Percentiles rank a stretch among this genome's conserved stretches.
Evolutionary conservation across 108 stramenopile species (phyloP).

Genomic region (Cyclotella sp.): DNA sequence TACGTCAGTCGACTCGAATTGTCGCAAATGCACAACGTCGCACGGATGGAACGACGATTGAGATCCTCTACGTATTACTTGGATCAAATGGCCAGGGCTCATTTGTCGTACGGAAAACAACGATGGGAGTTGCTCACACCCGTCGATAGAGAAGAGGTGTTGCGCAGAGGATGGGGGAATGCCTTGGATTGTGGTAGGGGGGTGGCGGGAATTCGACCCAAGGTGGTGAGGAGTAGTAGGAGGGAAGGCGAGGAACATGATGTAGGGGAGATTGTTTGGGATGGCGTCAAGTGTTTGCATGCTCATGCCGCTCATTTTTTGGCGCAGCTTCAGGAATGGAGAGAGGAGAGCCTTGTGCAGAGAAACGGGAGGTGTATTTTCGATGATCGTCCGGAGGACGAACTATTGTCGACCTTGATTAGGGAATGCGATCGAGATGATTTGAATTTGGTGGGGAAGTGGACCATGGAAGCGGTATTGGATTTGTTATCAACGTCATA

Average conservation of each 20-base stretch:
- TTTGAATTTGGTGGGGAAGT: conserved; percentile 78
- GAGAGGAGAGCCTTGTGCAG: conserved; percentile 40
- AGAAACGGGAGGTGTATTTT: no score
- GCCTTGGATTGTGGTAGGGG: conserved; percentile 64
- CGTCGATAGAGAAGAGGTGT: conserved; percentile 50
- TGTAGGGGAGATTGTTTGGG: neutral
- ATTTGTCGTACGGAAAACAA: conserved; percentile 65
- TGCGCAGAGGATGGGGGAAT: conserved; percentile 43
- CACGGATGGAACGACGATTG: conserved; percentile 48
- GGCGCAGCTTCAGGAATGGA: conserved; percentile 60
- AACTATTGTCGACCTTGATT: conserved; percentile 8
- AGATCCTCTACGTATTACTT: conserved; percentile 38
- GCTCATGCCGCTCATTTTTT: conserved; percentile 87
- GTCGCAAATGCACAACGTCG: conserved; percentile 45
- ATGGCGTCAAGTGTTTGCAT: conserved; percentile 83
- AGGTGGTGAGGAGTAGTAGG: neutral
- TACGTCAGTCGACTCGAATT: conserved; percentile 74
- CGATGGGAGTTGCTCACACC: conserved; percentile 60
- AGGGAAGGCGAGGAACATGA: neutral
- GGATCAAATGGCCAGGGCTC: conserved; percentile 75
- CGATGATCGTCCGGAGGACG: no score
- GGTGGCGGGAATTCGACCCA: conserved; percentile 77
- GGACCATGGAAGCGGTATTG: conserved; percentile 71
- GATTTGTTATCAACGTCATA: neutral
- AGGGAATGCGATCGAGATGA: conserved; percentile 51